Base-by-base conservation (phyloP, 805 yeast species). In the Starmerella sirachaensis region DNA sequence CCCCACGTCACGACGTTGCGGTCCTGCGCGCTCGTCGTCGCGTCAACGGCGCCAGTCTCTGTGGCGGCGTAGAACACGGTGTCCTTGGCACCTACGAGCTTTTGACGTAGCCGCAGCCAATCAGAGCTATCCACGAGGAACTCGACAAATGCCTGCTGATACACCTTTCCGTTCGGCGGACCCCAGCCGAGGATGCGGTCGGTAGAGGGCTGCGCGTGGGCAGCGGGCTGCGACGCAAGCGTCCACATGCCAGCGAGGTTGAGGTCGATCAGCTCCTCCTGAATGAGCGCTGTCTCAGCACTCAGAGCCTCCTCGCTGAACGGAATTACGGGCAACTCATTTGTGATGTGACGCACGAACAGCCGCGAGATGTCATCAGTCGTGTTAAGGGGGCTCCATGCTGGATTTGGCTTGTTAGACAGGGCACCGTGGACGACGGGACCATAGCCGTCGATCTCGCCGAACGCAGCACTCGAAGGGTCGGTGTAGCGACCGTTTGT, bases 161-260 rank as follows among this genome's bases (percentile, higher is more conserved):
- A 91, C 19, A 91, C 79, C 33, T 72, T 64, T 3, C 99, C 99
- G 52, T 78, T 72, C 17, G 69, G 63, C 6, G 98, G 96, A 33
- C 99, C 99, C 98, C 98, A 91, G 2, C 99, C 99, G 55, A 85
- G 78, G 21, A 88, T 76, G 41, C 74, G 75, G 60, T 91, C 97
- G n/a, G 73, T 65, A 6, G 93, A 79, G 27, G 66, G 66, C 26
- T 78, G 67, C 8, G 82, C 82, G 57, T 84, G 79, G 2, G 86
- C 78, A 0, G 95, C 91, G 3, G 99, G 99, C 60, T 91, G 99
- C 0, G 97, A 88, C 0, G 96, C 85, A 40, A 91, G 69, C 0
- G 99, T 82, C 62, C 88, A 79, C 63, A 70, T 73, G 3, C 84
- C 84, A 42, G 67, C 64, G 46, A 72, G 67, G 56, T 86, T 88